Evolutionary conservation across 1,284 basidiomycete species (phyloP).

Genomic region (Chondrostereum purpureum): DNA sequence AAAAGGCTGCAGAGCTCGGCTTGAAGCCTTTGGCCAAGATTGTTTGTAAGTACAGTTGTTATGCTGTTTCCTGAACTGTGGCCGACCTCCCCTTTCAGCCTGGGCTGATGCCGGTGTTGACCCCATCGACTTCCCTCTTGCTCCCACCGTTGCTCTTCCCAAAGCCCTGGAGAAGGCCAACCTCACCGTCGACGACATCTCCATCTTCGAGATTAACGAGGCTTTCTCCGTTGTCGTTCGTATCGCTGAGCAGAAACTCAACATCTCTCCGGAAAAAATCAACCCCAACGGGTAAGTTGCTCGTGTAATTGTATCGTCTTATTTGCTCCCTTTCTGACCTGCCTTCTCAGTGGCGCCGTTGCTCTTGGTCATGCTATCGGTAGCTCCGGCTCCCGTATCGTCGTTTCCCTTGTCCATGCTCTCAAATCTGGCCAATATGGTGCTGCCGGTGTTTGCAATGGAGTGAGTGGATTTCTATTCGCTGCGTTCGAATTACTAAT

Average conservation of each 20-base stretch:
- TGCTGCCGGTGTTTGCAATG: conserved; percentile 97
- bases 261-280: conserved; percentile 82
- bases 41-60: conserved; percentile 55
- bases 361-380: conserved; percentile 95
- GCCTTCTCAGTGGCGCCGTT: conserved; percentile 69
- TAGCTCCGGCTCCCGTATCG: conserved; percentile 91
- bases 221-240: conserved; percentile 95
- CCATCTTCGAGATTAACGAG: conserved; percentile 96
- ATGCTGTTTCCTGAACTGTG: conserved; percentile 4
- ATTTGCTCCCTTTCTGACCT: background rate
- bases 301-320: conserved; percentile 9
- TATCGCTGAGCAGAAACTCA: conserved; percentile 85
- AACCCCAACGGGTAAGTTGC: conserved; percentile 79
- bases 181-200: conserved; percentile 78
- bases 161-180: conserved; percentile 85
- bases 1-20: conserved; percentile 84
- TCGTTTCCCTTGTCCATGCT: conserved; percentile 90
- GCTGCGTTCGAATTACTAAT: conserved; percentile 3
- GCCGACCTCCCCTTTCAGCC: conserved; percentile 42
- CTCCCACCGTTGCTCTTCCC: conserved; percentile 90
- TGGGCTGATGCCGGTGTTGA: conserved; percentile 96
- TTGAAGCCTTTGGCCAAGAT: conserved; percentile 88
- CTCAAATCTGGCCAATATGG: conserved; percentile 96
- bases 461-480: conserved; percentile 50
- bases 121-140: conserved; percentile 95